Base-by-base conservation (phyloP, 805 yeast species). In the Saccharomyces mikatae region DNA sequence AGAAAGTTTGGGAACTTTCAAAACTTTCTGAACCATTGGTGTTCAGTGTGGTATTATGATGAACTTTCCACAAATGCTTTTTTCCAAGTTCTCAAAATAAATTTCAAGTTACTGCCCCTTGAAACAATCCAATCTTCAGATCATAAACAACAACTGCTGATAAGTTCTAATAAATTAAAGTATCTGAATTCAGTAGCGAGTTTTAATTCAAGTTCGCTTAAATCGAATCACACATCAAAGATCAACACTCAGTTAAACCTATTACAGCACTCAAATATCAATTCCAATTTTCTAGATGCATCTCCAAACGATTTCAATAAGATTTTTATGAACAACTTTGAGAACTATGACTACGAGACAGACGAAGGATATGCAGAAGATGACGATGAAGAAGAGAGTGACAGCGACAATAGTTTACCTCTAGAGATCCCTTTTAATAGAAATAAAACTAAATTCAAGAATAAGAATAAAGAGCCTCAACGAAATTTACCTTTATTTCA, bases 301-400 rank as follows among this genome's bases (percentile, higher is more conserved):
- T 36, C 44, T 17, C 24, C 44, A 17, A 17, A 36, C 24, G 44
- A 36, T 17, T 36, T 36, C 6, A 36, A 36, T 36, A 36, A 36
- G 24, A 36, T 36, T 36, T 36, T 36, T 9, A 36, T 36, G 44
- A 36, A 17, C 26, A 47, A 51, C 46, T 46, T n/a, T 17, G 27
- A 21, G 41, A 51, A 21, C 57, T 56, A 56, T 41, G 68, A 62
- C 22, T 36, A 36, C 6, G 65, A 64, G 24, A 57, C 63, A 1
- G 69, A 65, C 46, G 70, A 65, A 29, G 70, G 69, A 22, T 65
- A 65, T 51, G 64, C 62, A 0, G 70, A 65, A 52, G 70, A 66
- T 52, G 68, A 66, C 51, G 70, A 65, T 49, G 71, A 67, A 22
- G 66, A 59, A 28, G 66, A 62, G 1, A 58, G 62, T 50, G 62